A percentile compares a stretch with the other conserved stretches of the same genome.
These are phyloP conservation scores for Stephanodiscus minutulus DNA, from an alignment of 108 stramenopile genomes.

Conservation along the genomic window DNA sequence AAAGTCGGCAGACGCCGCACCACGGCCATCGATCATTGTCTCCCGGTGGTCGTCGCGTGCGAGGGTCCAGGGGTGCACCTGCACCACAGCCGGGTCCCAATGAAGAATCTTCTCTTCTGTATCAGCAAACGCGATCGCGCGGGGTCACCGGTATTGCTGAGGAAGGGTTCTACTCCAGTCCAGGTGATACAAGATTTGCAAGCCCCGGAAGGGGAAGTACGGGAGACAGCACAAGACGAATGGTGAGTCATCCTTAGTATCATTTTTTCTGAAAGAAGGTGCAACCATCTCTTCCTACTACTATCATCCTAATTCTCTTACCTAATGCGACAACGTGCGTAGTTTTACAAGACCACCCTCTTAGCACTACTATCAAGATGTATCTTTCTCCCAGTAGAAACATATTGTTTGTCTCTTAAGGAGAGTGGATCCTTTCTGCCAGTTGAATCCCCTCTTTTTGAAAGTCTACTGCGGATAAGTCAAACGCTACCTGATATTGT, in stretches of 20 bases:
- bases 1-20: constrained; percentile 10
- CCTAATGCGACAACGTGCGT: neutral
- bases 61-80: neutral
- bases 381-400: constrained; percentile 40
- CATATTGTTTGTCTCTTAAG: constrained; percentile 21
- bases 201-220: constrained; percentile 41
- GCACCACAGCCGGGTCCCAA: neutral
- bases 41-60: constrained; percentile 23
- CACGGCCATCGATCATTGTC: constrained; percentile 27
- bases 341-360: constrained; percentile 49
- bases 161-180: constrained; percentile 27
- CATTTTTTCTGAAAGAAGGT: neutral
- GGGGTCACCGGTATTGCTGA: constrained; percentile 10
- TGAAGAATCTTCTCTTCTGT: constrained; percentile 20
- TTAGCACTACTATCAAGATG: constrained; percentile 39
- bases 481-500: constrained; percentile 49
- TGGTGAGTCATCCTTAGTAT: constrained; percentile 23
- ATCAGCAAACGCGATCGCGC: neutral
- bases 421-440: constrained; percentile 1
- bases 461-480: constrained; percentile 34
- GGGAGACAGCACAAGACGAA: constrained; percentile 45
- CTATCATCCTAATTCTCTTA: neutral
- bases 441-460: neutral
- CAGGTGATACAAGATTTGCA: constrained; percentile 31
- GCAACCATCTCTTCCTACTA: neutral